These are phyloP conservation scores for Cladophialophora psammophila DNA, from an alignment of 2,329 filamentous ascomycete genomes.

Conservation along the genomic window DNA sequence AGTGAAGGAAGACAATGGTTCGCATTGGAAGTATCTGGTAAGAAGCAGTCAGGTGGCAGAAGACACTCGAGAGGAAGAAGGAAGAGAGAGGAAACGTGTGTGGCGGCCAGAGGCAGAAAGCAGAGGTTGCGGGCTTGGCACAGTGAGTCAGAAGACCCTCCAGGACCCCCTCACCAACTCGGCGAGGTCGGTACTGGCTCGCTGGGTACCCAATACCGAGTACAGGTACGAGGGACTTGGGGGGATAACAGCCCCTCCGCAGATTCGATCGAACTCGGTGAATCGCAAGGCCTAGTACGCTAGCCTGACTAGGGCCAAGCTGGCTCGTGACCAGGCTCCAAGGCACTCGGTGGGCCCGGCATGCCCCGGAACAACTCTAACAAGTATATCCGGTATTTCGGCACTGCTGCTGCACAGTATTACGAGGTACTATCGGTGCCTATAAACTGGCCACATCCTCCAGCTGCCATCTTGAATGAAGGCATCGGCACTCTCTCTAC, in stretches of 20 bases:
- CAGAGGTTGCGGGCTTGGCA: conserved; percentile 1
- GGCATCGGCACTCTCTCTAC: neutral
- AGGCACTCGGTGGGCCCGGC: neutral
- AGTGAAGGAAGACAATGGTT: conserved; percentile 7
- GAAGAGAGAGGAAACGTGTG: conserved; percentile 13
- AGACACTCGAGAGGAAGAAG: neutral
- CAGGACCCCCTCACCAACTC: no score
- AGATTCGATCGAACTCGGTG: neutral
- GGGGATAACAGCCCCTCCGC: no score
- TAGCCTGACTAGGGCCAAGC: neutral
- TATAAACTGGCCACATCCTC: neutral
- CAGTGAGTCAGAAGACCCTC: neutral
- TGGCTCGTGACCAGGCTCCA: neutral
- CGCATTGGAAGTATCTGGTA: conserved; percentile 6
- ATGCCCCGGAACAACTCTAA: neutral
- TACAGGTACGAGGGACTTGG: no score
- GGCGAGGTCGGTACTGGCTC: no score
- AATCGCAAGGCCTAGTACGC: neutral
- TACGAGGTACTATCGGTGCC: neutral
- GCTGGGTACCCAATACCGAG: no score
- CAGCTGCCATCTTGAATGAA: neutral
- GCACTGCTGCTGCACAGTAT: neutral
- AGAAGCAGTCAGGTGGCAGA: conserved; percentile 7
- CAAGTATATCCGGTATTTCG: neutral
- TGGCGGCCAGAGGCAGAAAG: conserved; percentile 7